phyloP scores from a whole-genome alignment of 306 rosid genomes.

The Rosa lucieae region DNA sequence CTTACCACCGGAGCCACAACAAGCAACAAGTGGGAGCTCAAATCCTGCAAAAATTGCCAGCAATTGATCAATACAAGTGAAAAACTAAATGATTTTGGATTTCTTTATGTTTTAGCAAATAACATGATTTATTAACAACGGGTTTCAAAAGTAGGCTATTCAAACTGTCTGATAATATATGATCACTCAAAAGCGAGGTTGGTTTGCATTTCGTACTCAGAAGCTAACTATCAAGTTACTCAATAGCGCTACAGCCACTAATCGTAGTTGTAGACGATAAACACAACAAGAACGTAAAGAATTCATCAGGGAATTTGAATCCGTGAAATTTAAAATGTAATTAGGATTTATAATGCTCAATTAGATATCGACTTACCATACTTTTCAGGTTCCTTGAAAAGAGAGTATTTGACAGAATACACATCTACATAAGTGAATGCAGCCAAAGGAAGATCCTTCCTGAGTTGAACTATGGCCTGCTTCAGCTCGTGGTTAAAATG shows the following conservation, averaged over 20 bases:
- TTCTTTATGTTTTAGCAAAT: too few relatives aligned
- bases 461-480: conserved; percentile 39
- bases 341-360: neutral
- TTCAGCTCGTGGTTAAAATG: conserved; percentile 48
- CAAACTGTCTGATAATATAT: too few relatives aligned
- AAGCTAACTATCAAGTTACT: too few relatives aligned
- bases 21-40: conserved; percentile 37
- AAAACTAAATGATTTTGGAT: neutral
- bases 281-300: too few relatives aligned
- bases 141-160: too few relatives aligned
- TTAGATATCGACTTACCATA: conserved; percentile 35
- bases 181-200: too few relatives aligned
- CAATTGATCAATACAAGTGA: neutral
- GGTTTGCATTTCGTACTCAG: too few relatives aligned
- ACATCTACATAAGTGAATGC: conserved; percentile 54
- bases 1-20: conserved; percentile 59
- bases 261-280: too few relatives aligned
- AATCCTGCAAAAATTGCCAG: conserved; percentile 36
- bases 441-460: conserved; percentile 43
- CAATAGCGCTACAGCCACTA: too few relatives aligned
- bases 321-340: neutral
- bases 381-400: conserved; percentile 35
- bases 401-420: conserved; percentile 33
- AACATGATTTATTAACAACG: too few relatives aligned
- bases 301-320: neutral